A percentile compares a stretch with the other conserved stretches of the same genome.
Conservation (phyloP, 73 alveolate genomes). For the Symbiodinium natans region DNA sequence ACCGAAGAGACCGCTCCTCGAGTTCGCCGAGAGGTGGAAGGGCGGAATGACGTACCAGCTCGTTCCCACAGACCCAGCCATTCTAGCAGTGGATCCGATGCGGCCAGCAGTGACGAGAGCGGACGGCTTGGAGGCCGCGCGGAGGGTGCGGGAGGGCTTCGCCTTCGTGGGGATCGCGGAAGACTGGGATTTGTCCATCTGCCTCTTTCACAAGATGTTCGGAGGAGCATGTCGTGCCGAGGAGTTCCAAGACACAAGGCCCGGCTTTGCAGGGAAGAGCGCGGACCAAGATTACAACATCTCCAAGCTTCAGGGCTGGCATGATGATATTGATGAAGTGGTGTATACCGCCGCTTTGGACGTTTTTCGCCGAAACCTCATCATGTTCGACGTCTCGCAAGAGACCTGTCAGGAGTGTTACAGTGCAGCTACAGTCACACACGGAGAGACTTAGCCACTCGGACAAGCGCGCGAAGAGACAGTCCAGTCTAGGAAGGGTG, state of each 20-base stretch:
- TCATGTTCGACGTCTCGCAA: background rate
- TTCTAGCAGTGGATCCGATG: background rate
- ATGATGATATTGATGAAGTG: background rate
- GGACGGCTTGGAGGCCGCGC: background rate
- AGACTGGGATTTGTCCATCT: background rate
- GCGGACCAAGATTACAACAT: background rate
- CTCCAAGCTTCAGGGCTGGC: slow-evolving; percentile 1
- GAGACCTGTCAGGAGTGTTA: slow-evolving; percentile 10
- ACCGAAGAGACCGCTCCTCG: background rate
- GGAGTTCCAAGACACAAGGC: background rate
- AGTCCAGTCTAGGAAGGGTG: too few species aligned
- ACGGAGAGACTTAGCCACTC: background rate
- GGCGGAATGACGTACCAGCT: slow-evolving; percentile 6
- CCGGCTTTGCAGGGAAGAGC: background rate
- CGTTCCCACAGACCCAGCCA: background rate
- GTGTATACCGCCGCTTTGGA: background rate
- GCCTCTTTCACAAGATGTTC: slow-evolving; percentile 19
- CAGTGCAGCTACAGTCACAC: background rate
- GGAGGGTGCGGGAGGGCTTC: slow-evolving; percentile 7
- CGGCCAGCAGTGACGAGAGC: background rate
- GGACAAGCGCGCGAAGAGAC: background rate
- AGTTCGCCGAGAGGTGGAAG: background rate
- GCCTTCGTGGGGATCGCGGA: slow-evolving; percentile 3
- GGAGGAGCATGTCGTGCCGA: background rate
- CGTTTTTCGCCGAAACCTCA: background rate